A percentile compares a stretch with the other conserved stretches of the same genome.
These are phyloP conservation scores for Eucalyptus coolabah DNA, from an alignment of 345 rosid genomes.

Conservation along the genomic window DNA sequence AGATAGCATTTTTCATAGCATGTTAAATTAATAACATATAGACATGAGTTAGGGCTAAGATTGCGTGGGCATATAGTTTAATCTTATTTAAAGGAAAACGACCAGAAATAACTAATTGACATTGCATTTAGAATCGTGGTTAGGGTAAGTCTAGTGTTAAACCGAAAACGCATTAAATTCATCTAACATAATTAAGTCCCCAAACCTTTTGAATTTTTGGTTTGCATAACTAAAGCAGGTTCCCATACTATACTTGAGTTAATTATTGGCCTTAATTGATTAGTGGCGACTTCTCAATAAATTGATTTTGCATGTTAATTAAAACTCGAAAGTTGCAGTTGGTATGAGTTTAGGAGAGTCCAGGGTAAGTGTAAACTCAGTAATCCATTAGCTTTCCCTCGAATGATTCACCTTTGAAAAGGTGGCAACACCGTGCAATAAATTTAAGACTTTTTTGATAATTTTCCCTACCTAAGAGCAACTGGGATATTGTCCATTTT, in stretches of 20 bases:
- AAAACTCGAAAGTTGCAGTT: neutral
- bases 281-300: neutral
- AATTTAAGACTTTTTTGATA: neutral
- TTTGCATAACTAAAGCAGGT: neutral
- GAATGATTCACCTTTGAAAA: neutral
- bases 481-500: neutral
- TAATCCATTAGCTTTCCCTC: neutral
- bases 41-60: neutral
- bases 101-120: neutral
- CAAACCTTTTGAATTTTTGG: neutral
- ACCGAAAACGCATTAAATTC: too few species aligned
- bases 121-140: neutral
- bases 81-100: neutral
- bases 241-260: neutral
- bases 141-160: neutral
- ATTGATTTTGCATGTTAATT: neutral
- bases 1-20: neutral
- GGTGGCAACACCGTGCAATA: neutral
- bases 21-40: neutral
- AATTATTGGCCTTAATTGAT: neutral
- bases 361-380: neutral
- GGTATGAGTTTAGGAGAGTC: neutral
- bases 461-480: neutral
- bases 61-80: neutral
- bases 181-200: neutral